Conservation (phyloP, 148 eudicot species). For the Limonium bicolor region DNA sequence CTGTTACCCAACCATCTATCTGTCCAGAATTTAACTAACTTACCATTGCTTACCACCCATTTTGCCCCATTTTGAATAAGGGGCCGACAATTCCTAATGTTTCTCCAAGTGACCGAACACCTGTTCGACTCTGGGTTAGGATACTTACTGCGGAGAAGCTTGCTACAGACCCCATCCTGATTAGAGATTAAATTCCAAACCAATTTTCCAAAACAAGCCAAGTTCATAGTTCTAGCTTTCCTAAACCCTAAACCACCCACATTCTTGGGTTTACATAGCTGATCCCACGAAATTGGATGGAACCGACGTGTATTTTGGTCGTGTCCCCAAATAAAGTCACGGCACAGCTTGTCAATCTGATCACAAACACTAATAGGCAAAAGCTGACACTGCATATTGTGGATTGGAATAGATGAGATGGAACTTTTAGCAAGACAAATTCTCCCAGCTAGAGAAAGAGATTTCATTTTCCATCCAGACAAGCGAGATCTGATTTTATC, state of each 20-base stretch:
- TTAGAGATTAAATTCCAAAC: neutral
- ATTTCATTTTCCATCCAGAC: neutral
- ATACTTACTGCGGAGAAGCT: neutral
- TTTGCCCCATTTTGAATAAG: too few species aligned
- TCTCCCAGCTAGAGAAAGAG: neutral
- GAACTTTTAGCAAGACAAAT: neutral
- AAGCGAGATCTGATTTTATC: neutral
- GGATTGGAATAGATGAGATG: neutral
- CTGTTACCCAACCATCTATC: too few species aligned
- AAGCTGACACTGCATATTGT: neutral
- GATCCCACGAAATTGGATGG: neutral
- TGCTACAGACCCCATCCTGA: neutral
- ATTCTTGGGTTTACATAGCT: neutral
- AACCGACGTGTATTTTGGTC: neutral
- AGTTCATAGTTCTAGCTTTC: neutral
- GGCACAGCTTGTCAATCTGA: neutral
- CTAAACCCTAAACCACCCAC: neutral
- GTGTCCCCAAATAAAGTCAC: neutral
- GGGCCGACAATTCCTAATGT: too few species aligned
- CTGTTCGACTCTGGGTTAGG: too few species aligned
- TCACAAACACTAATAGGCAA: neutral
- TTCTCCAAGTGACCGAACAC: too few species aligned
- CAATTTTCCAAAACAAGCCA: neutral
- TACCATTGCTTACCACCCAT: too few species aligned
- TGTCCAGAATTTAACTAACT: too few species aligned